Conservation (phyloP, 192 early-diverging fungal species). For the Chytriomyces confervae region DNA sequence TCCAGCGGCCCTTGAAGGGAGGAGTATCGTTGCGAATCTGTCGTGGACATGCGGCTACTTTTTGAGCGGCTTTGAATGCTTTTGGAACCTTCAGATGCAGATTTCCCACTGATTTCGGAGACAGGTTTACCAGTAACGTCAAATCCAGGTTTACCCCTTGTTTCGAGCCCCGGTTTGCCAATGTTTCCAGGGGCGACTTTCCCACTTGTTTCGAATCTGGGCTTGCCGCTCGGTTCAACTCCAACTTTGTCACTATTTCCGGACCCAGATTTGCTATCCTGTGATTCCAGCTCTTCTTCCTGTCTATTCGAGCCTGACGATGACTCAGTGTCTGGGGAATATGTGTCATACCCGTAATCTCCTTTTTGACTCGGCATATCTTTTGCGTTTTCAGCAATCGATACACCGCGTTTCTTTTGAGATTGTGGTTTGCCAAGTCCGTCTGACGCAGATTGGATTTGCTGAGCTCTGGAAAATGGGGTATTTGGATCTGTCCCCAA, state of each 20-base stretch:
- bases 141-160: neutral
- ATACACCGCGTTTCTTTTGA: neutral
- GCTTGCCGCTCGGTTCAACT: neutral
- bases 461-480: neutral
- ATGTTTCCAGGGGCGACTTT: neutral
- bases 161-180: neutral
- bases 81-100: too few species aligned
- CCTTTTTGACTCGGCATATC: too few species aligned
- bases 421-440: neutral
- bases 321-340: too few species aligned
- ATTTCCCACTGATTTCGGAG: neutral
- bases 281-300: neutral
- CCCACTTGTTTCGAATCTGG: neutral
- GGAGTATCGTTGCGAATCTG: neutral
- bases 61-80: too few species aligned
- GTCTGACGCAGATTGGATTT: neutral
- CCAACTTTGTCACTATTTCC: neutral
- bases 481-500: neutral
- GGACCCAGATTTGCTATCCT: neutral
- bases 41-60: too few species aligned
- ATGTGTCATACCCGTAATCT: too few species aligned
- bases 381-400: neutral
- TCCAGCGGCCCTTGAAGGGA: conserved; percentile 35
- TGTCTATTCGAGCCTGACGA: too few species aligned
- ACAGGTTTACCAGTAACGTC: neutral